phyloP scores from a whole-genome alignment of 768 basidiomycete genomes.

The Panaeolus papilionaceus region DNA sequence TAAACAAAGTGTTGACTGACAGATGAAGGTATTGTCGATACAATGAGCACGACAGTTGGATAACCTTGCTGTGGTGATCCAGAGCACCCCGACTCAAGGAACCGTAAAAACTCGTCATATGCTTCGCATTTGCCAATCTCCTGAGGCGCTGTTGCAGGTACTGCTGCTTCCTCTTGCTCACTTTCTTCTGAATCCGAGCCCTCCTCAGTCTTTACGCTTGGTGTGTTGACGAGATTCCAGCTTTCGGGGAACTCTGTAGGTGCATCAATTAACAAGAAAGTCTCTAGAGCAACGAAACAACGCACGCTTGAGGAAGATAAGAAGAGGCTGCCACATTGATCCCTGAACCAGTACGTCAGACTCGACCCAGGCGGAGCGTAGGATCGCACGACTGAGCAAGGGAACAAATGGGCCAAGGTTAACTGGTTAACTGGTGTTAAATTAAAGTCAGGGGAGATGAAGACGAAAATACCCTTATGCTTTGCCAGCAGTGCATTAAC shows the following conservation, averaged over 20 bases:
- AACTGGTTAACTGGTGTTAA: slow-evolving; percentile 18
- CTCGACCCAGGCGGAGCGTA: slow-evolving; percentile 77
- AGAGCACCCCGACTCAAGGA: slow-evolving; percentile 81
- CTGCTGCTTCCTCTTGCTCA: slow-evolving; percentile 30
- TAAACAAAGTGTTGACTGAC: slow-evolving; percentile 44
- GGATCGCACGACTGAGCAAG: slow-evolving; percentile 58
- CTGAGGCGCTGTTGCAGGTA: slow-evolving; percentile 8
- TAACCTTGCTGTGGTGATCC: slow-evolving; percentile 82
- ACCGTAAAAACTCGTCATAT: slow-evolving; percentile 78
- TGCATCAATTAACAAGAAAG: slow-evolving; percentile 6
- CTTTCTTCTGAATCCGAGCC: slow-evolving; percentile 44
- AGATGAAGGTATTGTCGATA: slow-evolving; percentile 79
- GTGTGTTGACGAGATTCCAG: slow-evolving; percentile 56
- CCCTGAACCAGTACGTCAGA: slow-evolving; percentile 70
- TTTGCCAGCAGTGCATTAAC: slow-evolving; percentile 50
- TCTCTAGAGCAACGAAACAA: not conserved
- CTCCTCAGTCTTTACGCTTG: slow-evolving; percentile 35
- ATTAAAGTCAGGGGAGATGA: slow-evolving; percentile 4
- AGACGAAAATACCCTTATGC: slow-evolving; percentile 48
- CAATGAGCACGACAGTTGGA: slow-evolving; percentile 77
- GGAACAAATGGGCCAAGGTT: slow-evolving; percentile 41
- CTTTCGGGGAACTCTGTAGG: slow-evolving; percentile 63
- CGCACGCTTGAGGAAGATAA: slow-evolving; percentile 77
- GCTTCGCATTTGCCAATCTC: slow-evolving; percentile 42
- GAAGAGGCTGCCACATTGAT: slow-evolving; percentile 71